phyloP scores from a whole-genome alignment of 2,329 filamentous ascomycete genomes.

The Zopfia rhizophila region DNA sequence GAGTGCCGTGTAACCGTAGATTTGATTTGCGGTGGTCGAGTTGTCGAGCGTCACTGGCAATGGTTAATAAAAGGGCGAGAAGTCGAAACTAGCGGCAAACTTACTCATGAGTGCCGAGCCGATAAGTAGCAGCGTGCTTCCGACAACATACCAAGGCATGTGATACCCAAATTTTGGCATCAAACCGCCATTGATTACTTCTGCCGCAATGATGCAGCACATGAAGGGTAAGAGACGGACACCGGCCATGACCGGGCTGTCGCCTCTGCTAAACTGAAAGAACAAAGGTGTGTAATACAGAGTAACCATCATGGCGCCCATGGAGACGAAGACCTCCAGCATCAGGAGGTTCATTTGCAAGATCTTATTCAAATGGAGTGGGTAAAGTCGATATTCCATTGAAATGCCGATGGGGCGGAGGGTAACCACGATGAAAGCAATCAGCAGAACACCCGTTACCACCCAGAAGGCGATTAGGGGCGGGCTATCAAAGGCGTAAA shows the following conservation, averaged over 20 bases:
- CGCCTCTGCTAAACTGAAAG: constrained; percentile 11
- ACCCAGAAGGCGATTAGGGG: constrained; percentile 1
- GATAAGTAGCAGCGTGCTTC: constrained; percentile 9
- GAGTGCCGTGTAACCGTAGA: constrained; percentile 24
- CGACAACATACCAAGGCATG: constrained; percentile 23
- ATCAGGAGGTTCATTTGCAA: too few species aligned
- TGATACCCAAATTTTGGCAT: constrained; percentile 24
- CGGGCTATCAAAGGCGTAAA: background rate
- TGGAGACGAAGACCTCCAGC: constrained; percentile 1
- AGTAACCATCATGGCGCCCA: constrained; percentile 1
- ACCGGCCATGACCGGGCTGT: constrained; percentile 18
- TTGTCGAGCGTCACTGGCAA: constrained; percentile 10
- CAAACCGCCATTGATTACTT: constrained; percentile 16
- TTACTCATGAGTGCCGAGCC: constrained; percentile 14
- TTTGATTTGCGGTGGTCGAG: constrained; percentile 5
- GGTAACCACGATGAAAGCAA: constrained; percentile 1
- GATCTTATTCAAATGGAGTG: background rate
- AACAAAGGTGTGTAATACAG: constrained; percentile 6
- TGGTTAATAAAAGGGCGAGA: too few species aligned
- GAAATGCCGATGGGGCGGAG: background rate
- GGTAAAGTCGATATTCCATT: background rate
- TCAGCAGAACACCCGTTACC: constrained; percentile 2
- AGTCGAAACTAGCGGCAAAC: background rate
- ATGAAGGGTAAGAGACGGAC: constrained; percentile 29
- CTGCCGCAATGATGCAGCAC: constrained; percentile 11